A percentile compares a stretch with the other conserved stretches of the same genome.
These are phyloP conservation scores for Volvox reticuliferus DNA, from an alignment of 139 green algal species.

Conservation along the genomic window DNA sequence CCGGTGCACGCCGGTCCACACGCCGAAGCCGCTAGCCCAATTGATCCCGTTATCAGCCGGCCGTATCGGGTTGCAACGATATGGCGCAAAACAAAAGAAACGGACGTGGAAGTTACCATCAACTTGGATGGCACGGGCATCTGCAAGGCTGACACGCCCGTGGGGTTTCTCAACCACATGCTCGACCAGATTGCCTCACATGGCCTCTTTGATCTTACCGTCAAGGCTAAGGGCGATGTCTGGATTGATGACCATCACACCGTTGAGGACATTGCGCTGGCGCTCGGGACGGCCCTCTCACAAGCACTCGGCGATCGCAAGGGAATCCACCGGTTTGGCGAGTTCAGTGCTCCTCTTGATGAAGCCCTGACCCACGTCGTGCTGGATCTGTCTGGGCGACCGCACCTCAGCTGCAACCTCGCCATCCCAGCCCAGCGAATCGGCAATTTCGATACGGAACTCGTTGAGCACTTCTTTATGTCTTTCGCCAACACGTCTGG, in stretches of 20 bases:
- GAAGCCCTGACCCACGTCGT: constrained; percentile 94
- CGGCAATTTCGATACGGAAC: constrained; percentile 93
- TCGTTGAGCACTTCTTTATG: constrained; percentile 99
- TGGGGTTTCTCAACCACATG: constrained; percentile 99
- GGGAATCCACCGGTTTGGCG: constrained; percentile 96
- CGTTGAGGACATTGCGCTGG: constrained; percentile 96
- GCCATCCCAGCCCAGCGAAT: constrained; percentile 92
- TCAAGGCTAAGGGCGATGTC: constrained; percentile 90
- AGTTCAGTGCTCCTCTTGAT: constrained; percentile 94
- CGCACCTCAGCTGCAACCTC: constrained; percentile 89
- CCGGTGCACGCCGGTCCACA: neutral
- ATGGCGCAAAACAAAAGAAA: constrained; percentile 93
- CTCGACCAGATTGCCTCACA: constrained; percentile 96
- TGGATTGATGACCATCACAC: constrained; percentile 99
- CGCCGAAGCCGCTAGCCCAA: neutral
- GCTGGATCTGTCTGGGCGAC: constrained; percentile 94
- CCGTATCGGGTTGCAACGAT: constrained; percentile 36
- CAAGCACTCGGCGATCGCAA: constrained; percentile 93
- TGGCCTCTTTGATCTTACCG: constrained; percentile 87
- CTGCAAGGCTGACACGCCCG: constrained; percentile 79
- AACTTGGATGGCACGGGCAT: constrained; percentile 93
- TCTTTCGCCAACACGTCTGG: constrained; percentile 93
- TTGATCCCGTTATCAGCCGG: neutral
- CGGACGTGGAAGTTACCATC: constrained; percentile 90
- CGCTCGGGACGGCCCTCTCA: constrained; percentile 74